Percentiles rank a stretch among this genome's conserved stretches.
Conservation (phyloP, 805 yeast genomes). For the Wickerhamiella azymoides region DNA sequence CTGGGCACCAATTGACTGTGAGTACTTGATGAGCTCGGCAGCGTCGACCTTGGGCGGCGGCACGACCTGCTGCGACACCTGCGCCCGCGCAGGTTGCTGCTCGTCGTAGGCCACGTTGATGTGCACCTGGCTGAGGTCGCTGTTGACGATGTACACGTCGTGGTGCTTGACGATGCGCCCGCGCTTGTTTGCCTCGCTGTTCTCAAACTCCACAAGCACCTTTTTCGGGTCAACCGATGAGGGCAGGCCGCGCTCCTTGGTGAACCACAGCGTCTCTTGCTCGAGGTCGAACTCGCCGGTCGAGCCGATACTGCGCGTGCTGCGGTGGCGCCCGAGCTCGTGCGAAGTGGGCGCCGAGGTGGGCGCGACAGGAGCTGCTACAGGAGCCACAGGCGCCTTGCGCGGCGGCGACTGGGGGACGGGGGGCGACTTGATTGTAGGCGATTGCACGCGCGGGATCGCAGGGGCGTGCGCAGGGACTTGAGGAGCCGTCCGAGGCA, state of each 20-base stretch:
- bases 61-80: neutral
- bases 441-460: neutral
- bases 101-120: slow-evolving; percentile 44
- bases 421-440: too few relatives aligned
- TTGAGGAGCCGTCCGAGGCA: slow-evolving; percentile 4
- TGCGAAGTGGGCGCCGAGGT: neutral
- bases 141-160: slow-evolving; percentile 59
- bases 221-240: slow-evolving; percentile 6
- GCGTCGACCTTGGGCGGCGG: slow-evolving; percentile 4
- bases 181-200: slow-evolving; percentile 40
- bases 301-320: neutral
- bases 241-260: slow-evolving; percentile 10
- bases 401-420: slow-evolving; percentile 9
- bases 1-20: slow-evolving; percentile 37
- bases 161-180: slow-evolving; percentile 37
- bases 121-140: slow-evolving; percentile 54
- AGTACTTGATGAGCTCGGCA: slow-evolving; percentile 21
- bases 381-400: slow-evolving; percentile 21
- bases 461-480: slow-evolving; percentile 7
- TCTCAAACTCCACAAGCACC: slow-evolving; percentile 52
- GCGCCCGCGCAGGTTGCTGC: slow-evolving; percentile 2
- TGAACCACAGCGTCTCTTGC: slow-evolving; percentile 10
- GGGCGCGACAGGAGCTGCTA: too few relatives aligned
- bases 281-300: slow-evolving; percentile 3
- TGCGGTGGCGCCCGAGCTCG: neutral